These are phyloP conservation scores for Debaryomyces castellii DNA, from an alignment of 805 yeast species.

Conservation along the genomic window DNA sequence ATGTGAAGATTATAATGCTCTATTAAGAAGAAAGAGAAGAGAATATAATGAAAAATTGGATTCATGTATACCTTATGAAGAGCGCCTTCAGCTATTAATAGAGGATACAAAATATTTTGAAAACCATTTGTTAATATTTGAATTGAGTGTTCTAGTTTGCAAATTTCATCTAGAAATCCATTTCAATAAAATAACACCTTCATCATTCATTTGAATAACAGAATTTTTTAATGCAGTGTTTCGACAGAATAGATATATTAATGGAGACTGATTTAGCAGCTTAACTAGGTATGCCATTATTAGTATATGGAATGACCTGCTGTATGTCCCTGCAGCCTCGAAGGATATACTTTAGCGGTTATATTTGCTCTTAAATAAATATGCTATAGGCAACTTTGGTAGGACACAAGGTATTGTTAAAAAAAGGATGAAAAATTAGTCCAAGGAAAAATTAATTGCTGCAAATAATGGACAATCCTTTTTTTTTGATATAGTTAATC, in stretches of 20 bases:
- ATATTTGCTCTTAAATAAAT: too few relatives aligned
- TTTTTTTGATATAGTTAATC: not conserved
- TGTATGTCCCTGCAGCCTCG: not conserved
- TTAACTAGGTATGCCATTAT: constrained; percentile 12
- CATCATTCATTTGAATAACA: not conserved
- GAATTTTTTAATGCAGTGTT: constrained; percentile 1
- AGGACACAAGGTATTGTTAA: not conserved
- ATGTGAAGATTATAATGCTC: too few relatives aligned
- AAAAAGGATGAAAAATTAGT: not conserved
- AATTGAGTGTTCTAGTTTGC: not conserved
- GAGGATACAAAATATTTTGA: not conserved
- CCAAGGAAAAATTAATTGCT: not conserved
- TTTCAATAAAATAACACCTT: constrained; percentile 3
- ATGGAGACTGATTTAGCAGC: constrained; percentile 13
- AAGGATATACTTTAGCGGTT: not conserved
- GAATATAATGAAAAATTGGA: not conserved
- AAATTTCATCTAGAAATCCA: constrained; percentile 8
- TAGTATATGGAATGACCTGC: not conserved
- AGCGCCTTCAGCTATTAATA: not conserved
- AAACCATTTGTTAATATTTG: not conserved
- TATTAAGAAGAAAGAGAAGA: not conserved
- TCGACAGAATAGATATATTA: constrained; percentile 13
- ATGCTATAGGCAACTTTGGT: not conserved
- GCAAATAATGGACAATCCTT: not conserved
- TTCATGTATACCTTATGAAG: not conserved